Base-by-base conservation (phyloP, 2,329 filamentous ascomycete genomes). In the Penicillium sp. region DNA sequence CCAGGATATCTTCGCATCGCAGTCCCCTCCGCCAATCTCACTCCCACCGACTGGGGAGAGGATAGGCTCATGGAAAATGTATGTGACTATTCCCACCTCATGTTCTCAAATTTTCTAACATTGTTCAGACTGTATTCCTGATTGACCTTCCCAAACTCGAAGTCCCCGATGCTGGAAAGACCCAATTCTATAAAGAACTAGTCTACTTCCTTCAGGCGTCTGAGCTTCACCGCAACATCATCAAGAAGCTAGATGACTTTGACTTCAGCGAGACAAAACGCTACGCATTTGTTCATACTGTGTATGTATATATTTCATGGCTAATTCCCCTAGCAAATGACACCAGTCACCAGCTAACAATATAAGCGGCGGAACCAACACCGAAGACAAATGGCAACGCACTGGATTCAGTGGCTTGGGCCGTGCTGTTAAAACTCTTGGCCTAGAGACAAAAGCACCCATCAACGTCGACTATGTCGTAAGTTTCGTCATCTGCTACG, bases 11-110 rank as follows among this genome's bases (percentile, higher is more conserved):
- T 97, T 16, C 85, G 94, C 7, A 80, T 99, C 42, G 93, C 88
- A 1, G 79, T 97, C 2, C 91, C 94, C 0, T 93, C 88, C 4
- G 94, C 91, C 1, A 99, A 99, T 66, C 77, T 97, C 46, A 86
- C 89, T 12, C 80, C 84, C 8, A 91, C 89, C 66, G 93, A 99
- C 69, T 97, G 94, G 92, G 93, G 92, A 10, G 90, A 95, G 70
- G 82, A 80, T 2, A 71, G 74, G 1, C 75, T 86, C 2, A 89
- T 96, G 86, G 92, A 97, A 73, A 97, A 96, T 72, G 87, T 88
- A 67, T 56, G 80, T 71, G 3, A 16, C 37, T 12, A 30, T 12
- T 16, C 16, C 19, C n/a, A 33, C 14, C 3, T 48, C 11, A 10
- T 10, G 19, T 9, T 17, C 11, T 45, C 43, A 11, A 30, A 38